phyloP scores from a whole-genome alignment of 179 eudicot genomes.

The Actinidia chinensis region DNA sequence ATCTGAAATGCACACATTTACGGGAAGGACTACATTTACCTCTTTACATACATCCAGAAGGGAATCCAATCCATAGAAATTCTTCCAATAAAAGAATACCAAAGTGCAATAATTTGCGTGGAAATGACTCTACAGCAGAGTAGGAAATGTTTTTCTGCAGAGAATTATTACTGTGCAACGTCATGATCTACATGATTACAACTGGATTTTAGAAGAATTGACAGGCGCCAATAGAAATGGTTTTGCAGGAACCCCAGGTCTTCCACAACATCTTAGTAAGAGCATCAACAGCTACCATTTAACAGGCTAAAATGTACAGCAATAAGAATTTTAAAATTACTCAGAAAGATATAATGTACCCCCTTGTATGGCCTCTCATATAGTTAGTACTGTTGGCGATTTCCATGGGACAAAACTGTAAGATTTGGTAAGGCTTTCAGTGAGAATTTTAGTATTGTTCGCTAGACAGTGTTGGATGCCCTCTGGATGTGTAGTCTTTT shows the following conservation, averaged over 20 bases:
- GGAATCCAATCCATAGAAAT: background rate
- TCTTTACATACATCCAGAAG: background rate
- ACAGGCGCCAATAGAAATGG: background rate
- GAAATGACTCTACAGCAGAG: background rate
- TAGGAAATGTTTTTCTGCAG: background rate
- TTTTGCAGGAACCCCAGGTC: background rate
- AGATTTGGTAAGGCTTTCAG: too few relatives aligned
- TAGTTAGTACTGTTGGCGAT: too few relatives aligned
- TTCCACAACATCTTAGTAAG: background rate
- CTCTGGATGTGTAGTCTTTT: too few relatives aligned
- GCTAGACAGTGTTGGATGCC: too few relatives aligned
- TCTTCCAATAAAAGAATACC: background rate
- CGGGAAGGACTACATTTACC: background rate
- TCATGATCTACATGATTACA: background rate
- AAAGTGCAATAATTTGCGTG: background rate
- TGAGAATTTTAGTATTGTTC: too few relatives aligned
- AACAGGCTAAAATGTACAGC: background rate
- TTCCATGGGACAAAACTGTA: too few relatives aligned
- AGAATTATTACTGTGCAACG: background rate
- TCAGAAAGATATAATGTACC: background rate
- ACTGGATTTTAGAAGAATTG: background rate
- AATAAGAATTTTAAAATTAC: background rate
- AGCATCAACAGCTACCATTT: conserved; percentile 2
- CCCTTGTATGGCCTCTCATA: background rate
- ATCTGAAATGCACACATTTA: background rate